Evolutionary conservation across 768 basidiomycete species (phyloP), one percentile per base, ranked within the genome.

Genomic region (Podaxis carcinomalis): DNA sequence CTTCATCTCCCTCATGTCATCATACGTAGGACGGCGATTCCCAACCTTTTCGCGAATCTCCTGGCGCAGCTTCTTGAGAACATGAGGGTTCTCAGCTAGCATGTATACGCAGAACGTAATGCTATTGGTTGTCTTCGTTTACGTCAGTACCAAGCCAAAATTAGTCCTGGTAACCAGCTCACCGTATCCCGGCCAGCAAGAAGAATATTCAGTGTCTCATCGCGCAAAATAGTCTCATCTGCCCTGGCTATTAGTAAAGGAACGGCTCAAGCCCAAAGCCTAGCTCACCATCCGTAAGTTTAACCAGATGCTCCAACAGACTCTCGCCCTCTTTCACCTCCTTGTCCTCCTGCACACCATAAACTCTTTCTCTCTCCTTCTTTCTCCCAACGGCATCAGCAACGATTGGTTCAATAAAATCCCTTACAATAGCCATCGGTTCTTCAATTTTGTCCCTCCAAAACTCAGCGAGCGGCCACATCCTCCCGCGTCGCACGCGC

Each of bases 391-490:
- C 61, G 4, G 83, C 83, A 40, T 80, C 76, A 46, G 70, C 62
- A 63, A 87, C 52, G 56, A 88, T 80, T 1, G 83, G 83, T 44
- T 83, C 77, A 40, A 86, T 73, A 66, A 83, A 85, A 14, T 67
- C 74, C 49, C 81, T 73, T 10, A 87, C 77, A 11, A 81, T 73
- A 46, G 70, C 68, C 76, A 83, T 80, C 47, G 77, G 76, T 57
- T 74, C 70, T 53, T 70, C 72, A 11, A 81, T 75, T 36, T 73
- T 75, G 68, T 87, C 83, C 39, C 69, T 68, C 75, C 76, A 81
- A 50, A 86, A 78, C 68, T 88, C 85, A 3, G 66, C 56, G 7
- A 87, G 66, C 2, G 81, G 80, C 85, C 85, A 87, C 13, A 75
- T 67, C 23, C 57, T 62, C 5, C 83, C 81, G 16, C 77, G 68